Base-by-base conservation (phyloP, 306 rosid species). In the Cicer judaicum region DNA sequence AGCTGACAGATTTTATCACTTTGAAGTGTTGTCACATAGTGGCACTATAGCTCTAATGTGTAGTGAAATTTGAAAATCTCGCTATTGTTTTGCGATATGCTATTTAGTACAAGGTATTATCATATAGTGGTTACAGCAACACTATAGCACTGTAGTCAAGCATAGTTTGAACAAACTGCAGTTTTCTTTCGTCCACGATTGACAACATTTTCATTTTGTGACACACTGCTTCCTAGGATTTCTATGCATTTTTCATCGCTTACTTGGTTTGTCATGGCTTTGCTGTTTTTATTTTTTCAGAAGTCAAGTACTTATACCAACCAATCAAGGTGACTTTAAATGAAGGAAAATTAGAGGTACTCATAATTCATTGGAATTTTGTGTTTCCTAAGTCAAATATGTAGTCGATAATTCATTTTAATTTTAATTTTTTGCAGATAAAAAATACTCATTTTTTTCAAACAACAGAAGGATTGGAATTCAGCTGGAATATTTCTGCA, bases 221-320 rank as follows among this genome's bases (percentile, higher is more conserved):
- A 38, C 7, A 29, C 16, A 8, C 78, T n/a, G n/a, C 43, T 10
- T 7, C 43, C 64, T 64, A 40, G 36, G 41, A 21, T 67, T 38
- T 67, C 56, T 42, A 50, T 44, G 29, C 29, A 19, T 71, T 41
- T 16, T 73, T 59, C 19, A 10, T 63, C 7, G 40, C 68, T 82
- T 66, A 14, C 8, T 42, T 18, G 10, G 21, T 18, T 47, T 18
- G 8, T 42, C 48, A 34, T 48, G 82, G 53, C 68, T 79, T 62
- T 85, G 44, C 52, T 76, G 75, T 77, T 29, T 50, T 72, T 34
- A 71, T 87, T 78, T 46, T 80, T 88, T 78, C 97, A 94, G 98
- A 94, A 70, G 95, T 94, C 73, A 94, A 94, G 82, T 88, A 84
- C 73, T 57, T 91, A 41, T 85, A 94, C 84, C 98, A 94, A 79